Base-by-base conservation (phyloP, 768 basidiomycete genomes). In the Lentinula sp. region DNA sequence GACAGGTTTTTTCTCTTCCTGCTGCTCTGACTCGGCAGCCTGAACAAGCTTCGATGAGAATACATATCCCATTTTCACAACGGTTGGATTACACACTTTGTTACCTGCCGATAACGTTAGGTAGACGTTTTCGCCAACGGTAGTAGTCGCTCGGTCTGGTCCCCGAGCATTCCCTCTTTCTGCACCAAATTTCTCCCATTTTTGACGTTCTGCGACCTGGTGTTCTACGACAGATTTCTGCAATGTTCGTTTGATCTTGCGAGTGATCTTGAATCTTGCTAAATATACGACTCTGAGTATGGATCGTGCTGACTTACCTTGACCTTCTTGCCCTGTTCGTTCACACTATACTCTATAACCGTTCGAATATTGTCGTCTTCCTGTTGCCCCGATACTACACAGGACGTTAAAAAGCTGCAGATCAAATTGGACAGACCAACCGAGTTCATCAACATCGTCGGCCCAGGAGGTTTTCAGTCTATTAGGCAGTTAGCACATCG, bases 221-320 rank as follows among this genome's bases (percentile, higher is more conserved):
- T 96, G 95, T 63, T 95, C 91, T n/a, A 98, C 97, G 41, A 93
- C 81, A 8, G 91, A 87, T 71, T 93, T 95, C 70, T 95, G 91
- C 13, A 97, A 81, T 1, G 86, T 88, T 33, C 95, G 85, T 73
- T 88, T 90, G 70, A 89, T 94, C 66, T 85, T 86, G 62, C 92
- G 85, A 16, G 91, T 97, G 61, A 94, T 86, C 93, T 95, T 12
- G 33, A 50, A 37, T 46, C 41, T 32, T 28, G 48, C 61, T 15
- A 41, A 54, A 43, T 20, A 64, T 48, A 42, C 32, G 51, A 12
- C 20, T 53, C 6, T 48, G 16, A 32, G 35, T 50, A 52, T 9
- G n/a, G 52, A 51, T 13, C 35, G 20, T 59, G n/a, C 39, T 35
- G 46, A 65, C 78, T 43, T 65, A 91, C 95, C 80, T 98, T 99